Percentiles rank a stretch among this genome's conserved stretches.
Evolutionary conservation across 305 asterid species (phyloP).

Genomic region (Rubia peregrina): DNA sequence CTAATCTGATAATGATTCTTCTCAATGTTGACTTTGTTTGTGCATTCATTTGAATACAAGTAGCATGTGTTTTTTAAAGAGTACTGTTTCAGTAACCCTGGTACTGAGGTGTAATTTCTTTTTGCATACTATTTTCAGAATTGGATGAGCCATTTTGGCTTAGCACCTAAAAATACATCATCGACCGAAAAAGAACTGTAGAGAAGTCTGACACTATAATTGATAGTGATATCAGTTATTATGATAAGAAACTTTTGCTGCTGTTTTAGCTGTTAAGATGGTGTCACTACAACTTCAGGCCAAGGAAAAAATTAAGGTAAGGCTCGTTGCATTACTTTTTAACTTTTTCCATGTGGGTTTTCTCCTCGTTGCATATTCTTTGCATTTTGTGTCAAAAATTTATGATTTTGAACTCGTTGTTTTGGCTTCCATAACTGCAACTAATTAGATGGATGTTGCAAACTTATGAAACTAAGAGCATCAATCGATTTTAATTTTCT

Average conservation of each 20-base stretch:
- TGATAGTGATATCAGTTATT: conserved; percentile 42
- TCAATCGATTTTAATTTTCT: too few species aligned
- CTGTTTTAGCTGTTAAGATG: conserved; percentile 83
- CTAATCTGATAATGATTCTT: neutral
- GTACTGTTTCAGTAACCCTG: neutral
- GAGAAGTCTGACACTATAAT: conserved; percentile 21
- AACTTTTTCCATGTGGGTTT: conserved; percentile 1
- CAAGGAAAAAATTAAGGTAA: conserved; percentile 79
- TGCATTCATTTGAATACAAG: too few species aligned
- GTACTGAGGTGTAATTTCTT: neutral
- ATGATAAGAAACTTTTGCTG: conserved; percentile 71
- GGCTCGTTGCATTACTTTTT: conserved; percentile 8
- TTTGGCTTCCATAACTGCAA: neutral
- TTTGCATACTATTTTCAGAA: conserved; percentile 10
- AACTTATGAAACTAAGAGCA: neutral
- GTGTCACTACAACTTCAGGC: conserved; percentile 43
- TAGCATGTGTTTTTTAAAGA: neutral
- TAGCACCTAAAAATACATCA: neutral
- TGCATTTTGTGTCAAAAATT: too few species aligned
- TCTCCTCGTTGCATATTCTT: neutral
- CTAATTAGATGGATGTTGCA: neutral
- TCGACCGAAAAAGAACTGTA: neutral
- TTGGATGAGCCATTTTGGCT: too few species aligned
- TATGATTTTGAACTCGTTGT: too few species aligned
- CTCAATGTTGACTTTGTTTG: neutral